Evolutionary conservation across 164 flowering plant species (phyloP).

Genomic region (Amborella trichopoda): DNA sequence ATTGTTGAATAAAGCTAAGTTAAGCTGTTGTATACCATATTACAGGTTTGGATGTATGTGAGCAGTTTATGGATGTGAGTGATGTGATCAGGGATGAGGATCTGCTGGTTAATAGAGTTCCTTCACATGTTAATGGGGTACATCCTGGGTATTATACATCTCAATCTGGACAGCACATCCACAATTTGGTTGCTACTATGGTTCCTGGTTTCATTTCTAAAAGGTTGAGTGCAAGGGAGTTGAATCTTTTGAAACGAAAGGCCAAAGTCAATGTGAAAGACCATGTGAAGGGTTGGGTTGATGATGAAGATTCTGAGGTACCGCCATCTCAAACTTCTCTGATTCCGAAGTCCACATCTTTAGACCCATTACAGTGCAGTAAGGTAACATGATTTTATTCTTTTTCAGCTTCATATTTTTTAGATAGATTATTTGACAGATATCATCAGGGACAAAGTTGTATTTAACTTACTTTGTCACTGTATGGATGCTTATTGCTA

Average conservation of each 20-base stretch:
- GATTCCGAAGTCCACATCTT: constrained; percentile 30
- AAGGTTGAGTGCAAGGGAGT: constrained; percentile 90
- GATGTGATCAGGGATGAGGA: constrained; percentile 96
- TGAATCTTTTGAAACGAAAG: constrained; percentile 81
- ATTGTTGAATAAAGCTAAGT: too few species aligned
- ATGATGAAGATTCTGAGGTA: constrained; percentile 49
- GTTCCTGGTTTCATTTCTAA: constrained; percentile 50
- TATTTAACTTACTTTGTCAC: too few species aligned
- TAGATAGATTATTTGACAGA: too few species aligned
- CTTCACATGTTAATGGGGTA: constrained; percentile 42
- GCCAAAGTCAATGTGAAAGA: constrained; percentile 83
- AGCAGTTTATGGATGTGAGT: constrained; percentile 96
- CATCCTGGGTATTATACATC: constrained; percentile 30
- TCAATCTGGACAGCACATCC: constrained; percentile 37
- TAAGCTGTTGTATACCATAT: neutral
- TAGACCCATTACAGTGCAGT: constrained; percentile 24
- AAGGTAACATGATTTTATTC: constrained; percentile 12
- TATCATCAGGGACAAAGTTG: too few species aligned
- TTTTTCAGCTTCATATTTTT: neutral
- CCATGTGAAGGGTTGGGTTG: constrained; percentile 62
- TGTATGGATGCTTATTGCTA: too few species aligned
- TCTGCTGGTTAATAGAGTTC: constrained; percentile 43
- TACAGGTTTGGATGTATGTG: constrained; percentile 87
- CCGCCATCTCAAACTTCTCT: constrained; percentile 26
- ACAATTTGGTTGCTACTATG: constrained; percentile 56